Base-by-base conservation (phyloP, 192 early-diverging fungal genomes). In the Funneliformis geosporum region DNA sequence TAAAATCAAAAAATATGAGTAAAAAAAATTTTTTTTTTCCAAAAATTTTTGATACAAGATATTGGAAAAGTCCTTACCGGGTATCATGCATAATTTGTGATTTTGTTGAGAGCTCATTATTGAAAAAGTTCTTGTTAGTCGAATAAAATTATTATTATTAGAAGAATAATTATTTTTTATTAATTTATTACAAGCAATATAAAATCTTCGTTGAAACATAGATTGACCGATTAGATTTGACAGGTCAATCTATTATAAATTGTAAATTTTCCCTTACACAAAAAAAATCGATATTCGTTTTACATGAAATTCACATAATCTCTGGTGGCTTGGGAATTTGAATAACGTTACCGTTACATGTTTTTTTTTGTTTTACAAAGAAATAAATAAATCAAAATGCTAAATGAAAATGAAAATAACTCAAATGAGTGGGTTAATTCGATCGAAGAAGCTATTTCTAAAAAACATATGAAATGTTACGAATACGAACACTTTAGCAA, bases 11-110 rank as follows among this genome's bases (percentile, higher is more conserved):
- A 46, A 27, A 67, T 9, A 6, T 18, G 12, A 73, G 8, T 8
- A 44, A 70, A 7, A 62, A n/a, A 1, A 10, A 8, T 33, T 25
- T 65, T 65, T 27, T 65, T n/a, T 33, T 7, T 33, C n/a, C 4
- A 21, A 39, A 68, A 68, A 42, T 7, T 40, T 21, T n/a, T n/a
- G n/a, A n/a, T n/a, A n/a, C n/a, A n/a, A n/a, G 4, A 21, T 21
- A 42, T 40, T 38, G 40, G 21, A 44, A 38, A 28, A 28, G 6
- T 7, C 23, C n/a, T 39, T 78, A 78, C 76, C 76, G 1, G 76
- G 76, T 18, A 78, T 40, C 76, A 78, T 78, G 43, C 76, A 78
- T 46, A 78, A 16, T 50, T 78, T 78, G 21, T 78, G 76, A 38
- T 65, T 7, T 67, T 74, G n/a, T 59, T 74, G 44, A 39, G 62